Conservation (phyloP, 257 asterid genomes). For the Gynochthodes officinalis region DNA sequence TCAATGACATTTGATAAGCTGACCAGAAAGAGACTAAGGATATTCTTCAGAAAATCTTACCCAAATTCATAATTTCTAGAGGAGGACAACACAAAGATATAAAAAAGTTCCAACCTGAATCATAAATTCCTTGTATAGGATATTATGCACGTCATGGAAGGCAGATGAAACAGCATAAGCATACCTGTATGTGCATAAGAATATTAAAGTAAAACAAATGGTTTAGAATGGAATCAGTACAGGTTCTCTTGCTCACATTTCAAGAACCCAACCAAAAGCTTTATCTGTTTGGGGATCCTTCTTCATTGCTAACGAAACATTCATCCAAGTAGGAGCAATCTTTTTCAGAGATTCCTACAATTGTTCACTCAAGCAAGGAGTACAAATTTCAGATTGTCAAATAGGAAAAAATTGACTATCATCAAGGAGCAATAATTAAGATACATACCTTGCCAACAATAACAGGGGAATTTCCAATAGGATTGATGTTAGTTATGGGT, state of each 20-base stretch:
- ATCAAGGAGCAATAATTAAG: not conserved
- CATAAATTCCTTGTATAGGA: conserved; percentile 88
- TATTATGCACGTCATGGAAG: conserved; percentile 71
- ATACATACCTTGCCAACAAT: conserved; percentile 70
- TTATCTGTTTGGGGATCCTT: conserved; percentile 91
- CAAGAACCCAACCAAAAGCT: conserved; percentile 98
- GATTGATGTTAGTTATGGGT: conserved; percentile 76
- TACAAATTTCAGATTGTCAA: not conserved
- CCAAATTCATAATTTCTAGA: not conserved
- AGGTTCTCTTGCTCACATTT: conserved; percentile 53
- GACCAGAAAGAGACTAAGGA: not conserved
- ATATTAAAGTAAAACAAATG: conserved; percentile 1
- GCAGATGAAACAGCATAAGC: conserved; percentile 94
- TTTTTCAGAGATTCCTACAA: conserved; percentile 60
- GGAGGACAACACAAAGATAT: not conserved
- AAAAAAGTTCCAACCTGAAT: conserved; percentile 58
- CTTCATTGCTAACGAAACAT: conserved; percentile 91
- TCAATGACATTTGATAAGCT: not conserved
- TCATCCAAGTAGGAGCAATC: conserved; percentile 99
- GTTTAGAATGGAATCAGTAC: conserved; percentile 2
- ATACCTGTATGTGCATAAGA: conserved; percentile 55
- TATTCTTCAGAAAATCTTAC: not conserved
- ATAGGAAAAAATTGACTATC: not conserved
- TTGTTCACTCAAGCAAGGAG: conserved; percentile 10
- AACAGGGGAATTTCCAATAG: conserved; percentile 98